Base-by-base conservation (phyloP, 805 yeast species). In the Zygosaccharomyces gambellarensis region DNA sequence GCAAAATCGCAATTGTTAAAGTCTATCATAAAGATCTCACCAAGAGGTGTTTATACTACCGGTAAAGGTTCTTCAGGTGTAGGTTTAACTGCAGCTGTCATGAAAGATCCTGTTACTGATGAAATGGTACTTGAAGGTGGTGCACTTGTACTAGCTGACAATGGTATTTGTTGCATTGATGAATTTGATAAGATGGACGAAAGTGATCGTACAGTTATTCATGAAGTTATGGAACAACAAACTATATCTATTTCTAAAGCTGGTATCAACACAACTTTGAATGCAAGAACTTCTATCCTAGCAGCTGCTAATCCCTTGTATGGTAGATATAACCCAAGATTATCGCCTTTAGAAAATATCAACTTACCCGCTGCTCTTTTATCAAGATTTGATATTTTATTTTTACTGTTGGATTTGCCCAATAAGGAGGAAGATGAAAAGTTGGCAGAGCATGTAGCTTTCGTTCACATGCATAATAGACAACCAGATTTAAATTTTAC, bases 121-220 rank as follows among this genome's bases (percentile, higher is more conserved):
- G 99, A 94, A 70, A 87, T 92, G 95, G 88, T 94, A 12, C 76
- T 94, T 45, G 99, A 94, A 77, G 99, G 98, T 51, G 99, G 99
- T 70, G 98, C 99, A 1, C 75, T 94, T 49, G 98, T 94, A 5
- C 72, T 94, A 49, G 97, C 99, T 0, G 99, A 94, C 71, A 90
- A 92, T 64, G 99, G 99, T 67, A 85, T 94, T 54, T 94, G 98
- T 73, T 94, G 99, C 69, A 94, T 94, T 65, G 99, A 94, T 78
- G 99, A 94, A 74, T 94, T 94, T 64, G 99, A 94, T 71, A 94
- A 94, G 73, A 94, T 94, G 99, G 97, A 92, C 67, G 99, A 94
- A 68, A 71, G 79, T 54, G 99, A 94, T 71, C 78, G 99, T 63
- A 94, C 98, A 0, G 98, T 98, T 1, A 94, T 94, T 63, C 98